phyloP scores from a whole-genome alignment of 2,329 filamentous ascomycete genomes.

The Tympanopsis confertula region DNA sequence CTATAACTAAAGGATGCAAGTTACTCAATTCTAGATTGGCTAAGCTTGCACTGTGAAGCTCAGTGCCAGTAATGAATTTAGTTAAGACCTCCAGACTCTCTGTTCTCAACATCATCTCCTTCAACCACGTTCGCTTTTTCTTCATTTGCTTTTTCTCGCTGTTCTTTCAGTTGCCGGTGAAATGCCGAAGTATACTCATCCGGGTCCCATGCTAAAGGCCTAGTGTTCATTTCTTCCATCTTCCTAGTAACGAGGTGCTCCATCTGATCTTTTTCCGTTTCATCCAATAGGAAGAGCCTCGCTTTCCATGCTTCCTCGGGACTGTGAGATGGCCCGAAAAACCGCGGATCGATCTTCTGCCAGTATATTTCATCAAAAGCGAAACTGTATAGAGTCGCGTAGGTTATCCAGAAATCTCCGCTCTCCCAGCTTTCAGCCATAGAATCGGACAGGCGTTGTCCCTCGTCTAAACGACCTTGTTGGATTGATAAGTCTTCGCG shows the following conservation, averaged over 20 bases:
- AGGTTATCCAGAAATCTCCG: constrained; percentile 10
- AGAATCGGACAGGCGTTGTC: constrained; percentile 7
- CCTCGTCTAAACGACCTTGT: constrained; percentile 1
- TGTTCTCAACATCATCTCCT: too few relatives aligned
- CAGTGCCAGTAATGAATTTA: too few relatives aligned
- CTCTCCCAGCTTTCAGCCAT: constrained; percentile 10
- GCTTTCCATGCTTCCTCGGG: neutral
- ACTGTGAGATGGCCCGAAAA: neutral
- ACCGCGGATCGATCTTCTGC: constrained; percentile 2
- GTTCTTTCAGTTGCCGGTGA: neutral
- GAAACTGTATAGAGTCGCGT: constrained; percentile 9
- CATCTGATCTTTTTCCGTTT: neutral
- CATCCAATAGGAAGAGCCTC: neutral
- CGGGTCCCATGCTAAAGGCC: neutral
- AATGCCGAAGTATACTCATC: constrained; percentile 1
- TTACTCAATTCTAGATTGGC: too few relatives aligned
- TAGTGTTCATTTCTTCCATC: neutral
- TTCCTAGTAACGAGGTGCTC: neutral
- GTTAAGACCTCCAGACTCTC: too few relatives aligned
- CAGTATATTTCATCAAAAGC: constrained; percentile 14
- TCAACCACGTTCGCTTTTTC: neutral
- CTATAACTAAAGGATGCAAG: too few relatives aligned
- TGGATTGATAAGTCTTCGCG: constrained; percentile 7
- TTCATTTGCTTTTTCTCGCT: constrained; percentile 1
- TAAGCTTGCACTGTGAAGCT: too few relatives aligned